A percentile compares a stretch with the other conserved stretches of the same genome.
Conservation (phyloP, 176 grass and related monocot genomes). For the Hordeum vulgare region MorexV3_pseudomolecules_assembly NC_058521.1:16534476-16534975, state of each 20-base stretch:
- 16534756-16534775: not conserved
- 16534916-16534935: not conserved
- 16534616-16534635: not conserved
- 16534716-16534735: not conserved
- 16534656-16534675: not conserved
- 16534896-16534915: not conserved
- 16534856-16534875: not conserved
- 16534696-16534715: not conserved
- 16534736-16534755: not conserved
- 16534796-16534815: not conserved
- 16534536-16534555: not conserved
- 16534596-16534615: not conserved
- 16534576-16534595: not conserved
- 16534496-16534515: not conserved
- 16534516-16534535: not conserved
- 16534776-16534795: not conserved
- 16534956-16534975: not conserved
- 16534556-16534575: not conserved
- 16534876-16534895: not conserved
- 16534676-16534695: not conserved
- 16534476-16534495: not conserved
- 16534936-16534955: not conserved
- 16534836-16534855: not conserved
- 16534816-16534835: not conserved
- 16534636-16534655: not conserved